Base-by-base conservation (phyloP, 2,329 filamentous ascomycete species). In the Aspergillus tubingensis region DNA sequence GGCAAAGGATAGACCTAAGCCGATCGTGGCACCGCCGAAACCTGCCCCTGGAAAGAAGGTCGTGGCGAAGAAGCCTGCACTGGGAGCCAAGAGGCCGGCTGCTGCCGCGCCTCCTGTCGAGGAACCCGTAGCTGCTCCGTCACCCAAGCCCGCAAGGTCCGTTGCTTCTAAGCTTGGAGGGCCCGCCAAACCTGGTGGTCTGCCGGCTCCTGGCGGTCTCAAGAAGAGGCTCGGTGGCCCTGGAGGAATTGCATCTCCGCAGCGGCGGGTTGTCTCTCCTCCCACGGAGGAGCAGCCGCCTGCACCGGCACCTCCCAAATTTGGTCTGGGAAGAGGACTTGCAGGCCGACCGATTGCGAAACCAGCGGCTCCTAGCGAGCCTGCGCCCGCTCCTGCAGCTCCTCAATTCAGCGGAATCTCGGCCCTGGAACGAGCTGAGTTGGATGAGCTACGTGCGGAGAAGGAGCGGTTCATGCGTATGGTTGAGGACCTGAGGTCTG, bases 1-100 rank as follows among this genome's bases (percentile, higher is more conserved):
- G 73, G 90, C 91, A 27, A 96, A 95, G 74, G 92, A 92, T 73
- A 96, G 96, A 78, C 94, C 94, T 0, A 97, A 97, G 79, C 85
- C 91, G 17, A 81, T 82, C 38, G 79, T 83, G 54, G 81, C 84
- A 23, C 86, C 87, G 8, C 85, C 91, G 2, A 84, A 84, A 67
- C 75, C 81, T 17, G 80, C 82, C 44, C 78, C 84, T 38, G 83
- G 82, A 5, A 87, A 84, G 71, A 86, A 84, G 71, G 75, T 80
- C 25, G 77, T 81, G 17, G 81, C 76, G 43, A 87, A 85, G 70
- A 86, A 85, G 67, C 75, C 77, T n/a, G 65, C 72, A 11, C 69
- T 79, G 39, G 80, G 77, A 10, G 67, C 76, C 50, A 85, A 84
- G 69, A 84, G 83, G 65, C 74, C 81, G 8, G 72, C 80, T 32